Percentiles rank a stretch among this genome's conserved stretches.
Conservation (phyloP, 2,329 filamentous ascomycete species). For the Malbranchea zuffiana region DNA sequence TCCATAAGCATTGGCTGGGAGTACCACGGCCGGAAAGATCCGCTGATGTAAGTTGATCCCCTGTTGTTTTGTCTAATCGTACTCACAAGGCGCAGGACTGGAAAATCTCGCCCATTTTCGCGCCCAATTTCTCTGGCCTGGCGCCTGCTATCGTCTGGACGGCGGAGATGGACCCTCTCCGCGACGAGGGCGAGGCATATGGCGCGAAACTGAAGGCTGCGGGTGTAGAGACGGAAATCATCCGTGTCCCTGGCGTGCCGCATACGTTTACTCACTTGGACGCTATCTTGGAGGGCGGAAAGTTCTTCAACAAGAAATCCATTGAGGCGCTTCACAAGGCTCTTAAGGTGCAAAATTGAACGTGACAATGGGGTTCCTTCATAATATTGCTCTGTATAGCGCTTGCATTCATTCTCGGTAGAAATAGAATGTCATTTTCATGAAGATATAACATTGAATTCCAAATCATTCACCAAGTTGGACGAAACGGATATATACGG, state of each 20-base stretch:
- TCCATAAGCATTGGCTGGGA: slow-evolving; percentile 31
- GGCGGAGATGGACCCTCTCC: slow-evolving; percentile 34
- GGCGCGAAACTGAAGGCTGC: slow-evolving; percentile 28
- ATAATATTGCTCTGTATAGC: too few species aligned
- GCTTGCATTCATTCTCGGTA: too few species aligned
- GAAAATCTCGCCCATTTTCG: slow-evolving; percentile 34
- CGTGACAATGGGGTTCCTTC: too few species aligned
- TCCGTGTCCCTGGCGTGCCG: slow-evolving; percentile 25
- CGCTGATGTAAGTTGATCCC: slow-evolving; percentile 22
- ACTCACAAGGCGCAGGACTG: slow-evolving; percentile 26
- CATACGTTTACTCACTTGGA: slow-evolving; percentile 25
- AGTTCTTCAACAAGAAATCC: slow-evolving; percentile 21
- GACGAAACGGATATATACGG: too few species aligned
- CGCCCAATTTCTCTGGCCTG: slow-evolving; percentile 26
- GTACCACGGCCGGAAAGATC: slow-evolving; percentile 27
- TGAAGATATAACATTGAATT: too few species aligned
- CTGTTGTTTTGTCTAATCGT: not conserved
- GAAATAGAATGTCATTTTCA: too few species aligned
- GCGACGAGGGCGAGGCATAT: slow-evolving; percentile 33
- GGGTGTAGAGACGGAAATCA: slow-evolving; percentile 25
- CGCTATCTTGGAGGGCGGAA: slow-evolving; percentile 23
- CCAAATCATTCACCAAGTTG: too few species aligned
- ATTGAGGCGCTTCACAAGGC: slow-evolving; percentile 22
- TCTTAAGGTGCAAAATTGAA: too few species aligned
- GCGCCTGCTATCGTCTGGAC: slow-evolving; percentile 32